These are phyloP conservation scores for Aspergillus campestris DNA, from an alignment of 495 filamentous ascomycete genomes.

Conservation along the genomic window DNA sequence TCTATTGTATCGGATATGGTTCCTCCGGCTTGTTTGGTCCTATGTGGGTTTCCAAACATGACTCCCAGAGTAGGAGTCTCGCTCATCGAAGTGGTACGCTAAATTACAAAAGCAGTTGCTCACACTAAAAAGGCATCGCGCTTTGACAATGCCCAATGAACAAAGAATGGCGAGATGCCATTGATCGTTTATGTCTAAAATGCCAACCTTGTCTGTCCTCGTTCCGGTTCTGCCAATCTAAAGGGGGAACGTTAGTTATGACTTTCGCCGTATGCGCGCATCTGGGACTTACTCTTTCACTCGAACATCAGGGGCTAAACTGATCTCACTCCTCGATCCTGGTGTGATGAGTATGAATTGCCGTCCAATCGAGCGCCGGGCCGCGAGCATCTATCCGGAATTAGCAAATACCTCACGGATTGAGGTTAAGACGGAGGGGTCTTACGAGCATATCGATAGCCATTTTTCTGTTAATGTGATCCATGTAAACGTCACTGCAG, in stretches of 20 bases:
- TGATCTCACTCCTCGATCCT: constrained; percentile 67
- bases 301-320: constrained; percentile 66
- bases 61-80: too few species aligned
- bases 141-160: too few species aligned
- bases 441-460: constrained; percentile 91
- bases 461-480: constrained; percentile 87
- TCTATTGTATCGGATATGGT: too few species aligned
- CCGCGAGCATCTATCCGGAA: constrained; percentile 63
- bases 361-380: constrained; percentile 72
- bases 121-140: too few species aligned
- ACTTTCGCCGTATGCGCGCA: constrained; percentile 6
- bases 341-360: constrained; percentile 98
- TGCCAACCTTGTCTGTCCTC: constrained; percentile 27
- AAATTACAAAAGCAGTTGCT: too few species aligned
- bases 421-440: constrained; percentile 3
- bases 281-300: constrained; percentile 62
- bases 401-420: constrained; percentile 5
- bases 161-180: too few species aligned
- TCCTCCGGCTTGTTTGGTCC: too few species aligned
- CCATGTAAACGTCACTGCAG: constrained; percentile 91
- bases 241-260: constrained; percentile 3
- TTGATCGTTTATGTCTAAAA: too few species aligned
- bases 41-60: too few species aligned
- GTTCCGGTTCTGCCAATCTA: constrained; percentile 54
- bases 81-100: too few species aligned